Percentiles rank a stretch among this genome's conserved stretches.
These are phyloP conservation scores for Pseudogymnoascus sp. DNA, from an alignment of 2,329 filamentous ascomycete genomes.

Conservation along the genomic window DNA sequence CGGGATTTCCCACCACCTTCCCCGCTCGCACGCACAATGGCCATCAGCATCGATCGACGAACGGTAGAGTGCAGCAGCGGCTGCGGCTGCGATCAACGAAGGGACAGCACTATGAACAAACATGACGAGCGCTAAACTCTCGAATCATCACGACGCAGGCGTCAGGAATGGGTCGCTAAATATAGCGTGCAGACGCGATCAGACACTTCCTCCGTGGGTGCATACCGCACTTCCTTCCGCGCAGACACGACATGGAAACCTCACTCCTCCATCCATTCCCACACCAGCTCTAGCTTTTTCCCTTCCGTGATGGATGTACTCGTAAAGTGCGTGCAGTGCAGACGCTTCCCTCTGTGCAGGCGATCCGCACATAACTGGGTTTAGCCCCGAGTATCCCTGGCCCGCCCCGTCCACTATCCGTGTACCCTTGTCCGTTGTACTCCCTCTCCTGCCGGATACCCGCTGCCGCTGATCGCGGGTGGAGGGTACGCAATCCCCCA, in stretches of 20 bases:
- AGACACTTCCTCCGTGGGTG: not conserved
- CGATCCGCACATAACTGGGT: not conserved
- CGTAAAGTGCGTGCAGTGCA: not conserved
- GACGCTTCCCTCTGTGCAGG: not conserved
- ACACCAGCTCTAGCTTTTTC: not conserved
- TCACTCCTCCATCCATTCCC: not conserved
- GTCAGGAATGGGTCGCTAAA: not conserved
- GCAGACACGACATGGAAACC: not conserved
- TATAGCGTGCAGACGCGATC: not conserved
- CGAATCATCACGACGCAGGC: not conserved
- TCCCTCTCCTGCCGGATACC: not conserved
- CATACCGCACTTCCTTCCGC: not conserved
- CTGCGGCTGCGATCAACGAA: not conserved
- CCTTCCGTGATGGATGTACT: not conserved
- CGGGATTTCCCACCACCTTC: not conserved
- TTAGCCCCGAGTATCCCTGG: not conserved
- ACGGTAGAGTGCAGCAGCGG: not conserved
- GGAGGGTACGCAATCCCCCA: not conserved
- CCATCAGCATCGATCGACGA: not conserved
- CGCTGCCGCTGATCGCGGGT: not conserved
- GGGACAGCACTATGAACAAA: not conserved
- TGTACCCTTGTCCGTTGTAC: not conserved
- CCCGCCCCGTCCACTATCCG: not conserved
- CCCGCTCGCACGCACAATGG: not conserved
- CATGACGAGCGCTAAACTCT: not conserved